Percentiles rank a stretch among this genome's conserved stretches.
Conservation (phyloP, 2,329 filamentous ascomycete genomes). For the Aphanoascus verrucosus region DNA sequence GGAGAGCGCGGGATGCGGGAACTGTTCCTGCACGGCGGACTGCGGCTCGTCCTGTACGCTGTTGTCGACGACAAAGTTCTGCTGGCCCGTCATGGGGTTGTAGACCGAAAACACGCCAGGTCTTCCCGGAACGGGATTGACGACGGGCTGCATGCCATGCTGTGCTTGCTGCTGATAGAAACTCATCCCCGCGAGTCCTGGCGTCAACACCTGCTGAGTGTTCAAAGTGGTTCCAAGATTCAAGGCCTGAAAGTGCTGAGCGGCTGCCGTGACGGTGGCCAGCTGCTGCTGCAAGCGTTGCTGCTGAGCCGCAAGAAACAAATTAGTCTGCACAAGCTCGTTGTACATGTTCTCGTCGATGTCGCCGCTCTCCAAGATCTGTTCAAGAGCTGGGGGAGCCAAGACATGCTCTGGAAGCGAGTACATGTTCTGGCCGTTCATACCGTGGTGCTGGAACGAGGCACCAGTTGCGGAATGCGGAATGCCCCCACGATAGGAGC, state of each 20-base stretch:
- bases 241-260: constrained; percentile 71
- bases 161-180: constrained; percentile 57
- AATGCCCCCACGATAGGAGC: constrained; percentile 38
- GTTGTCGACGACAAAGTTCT: constrained; percentile 67
- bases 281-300: constrained; percentile 91
- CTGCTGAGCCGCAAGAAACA: constrained; percentile 88
- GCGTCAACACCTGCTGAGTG: constrained; percentile 40
- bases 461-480: constrained; percentile 51
- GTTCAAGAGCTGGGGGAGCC: constrained; percentile 50
- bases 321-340: constrained; percentile 79
- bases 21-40: constrained; percentile 24
- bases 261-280: constrained; percentile 67
- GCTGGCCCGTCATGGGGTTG: constrained; percentile 77
- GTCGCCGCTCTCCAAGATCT: constrained; percentile 56
- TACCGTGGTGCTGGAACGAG: constrained; percentile 40
- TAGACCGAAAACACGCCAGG: constrained; percentile 73
- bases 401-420: constrained; percentile 49
- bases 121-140: constrained; percentile 53
- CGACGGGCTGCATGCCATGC: constrained; percentile 54
- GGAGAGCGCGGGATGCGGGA: constrained; percentile 43
- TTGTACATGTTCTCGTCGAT: constrained; percentile 82
- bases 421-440: constrained; percentile 49
- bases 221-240: constrained; percentile 46
- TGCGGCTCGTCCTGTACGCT: constrained; percentile 39
- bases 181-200: constrained; percentile 39